phyloP scores from a whole-genome alignment of 345 rosid species.

The Brassica nigra region DNA sequence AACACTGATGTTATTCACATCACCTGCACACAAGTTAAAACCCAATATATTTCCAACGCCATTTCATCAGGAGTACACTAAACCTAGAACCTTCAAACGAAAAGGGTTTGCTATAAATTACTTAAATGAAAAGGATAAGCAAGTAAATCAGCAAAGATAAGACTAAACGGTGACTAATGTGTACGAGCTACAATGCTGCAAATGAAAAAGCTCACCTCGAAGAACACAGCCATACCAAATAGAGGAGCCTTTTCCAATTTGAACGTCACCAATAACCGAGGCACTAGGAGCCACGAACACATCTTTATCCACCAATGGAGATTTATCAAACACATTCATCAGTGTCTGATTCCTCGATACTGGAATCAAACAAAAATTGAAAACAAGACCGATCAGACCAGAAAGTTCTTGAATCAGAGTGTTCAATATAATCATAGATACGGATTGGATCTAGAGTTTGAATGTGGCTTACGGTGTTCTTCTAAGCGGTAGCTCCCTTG shows the following conservation, averaged over 20 bases:
- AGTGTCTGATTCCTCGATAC: constrained; percentile 95
- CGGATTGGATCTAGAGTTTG: constrained; percentile 34
- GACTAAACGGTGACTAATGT: neutral
- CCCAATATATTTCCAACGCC: neutral
- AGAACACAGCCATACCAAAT: constrained; percentile 98
- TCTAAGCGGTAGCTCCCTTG: constrained; percentile 74
- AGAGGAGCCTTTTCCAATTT: constrained; percentile 77
- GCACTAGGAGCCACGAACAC: constrained; percentile 96
- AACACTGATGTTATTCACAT: constrained; percentile 80
- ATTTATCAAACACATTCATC: constrained; percentile 89
- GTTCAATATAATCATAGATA: neutral
- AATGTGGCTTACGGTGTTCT: constrained; percentile 61
- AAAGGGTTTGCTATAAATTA: neutral
- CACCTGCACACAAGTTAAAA: constrained; percentile 52
- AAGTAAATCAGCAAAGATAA: no score
- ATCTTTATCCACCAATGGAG: constrained; percentile 78
- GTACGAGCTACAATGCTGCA: neutral
- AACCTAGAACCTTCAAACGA: neutral
- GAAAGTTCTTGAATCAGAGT: neutral
- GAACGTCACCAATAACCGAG: constrained; percentile 89
- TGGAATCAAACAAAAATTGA: neutral
- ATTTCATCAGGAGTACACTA: neutral
- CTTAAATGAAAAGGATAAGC: no score
- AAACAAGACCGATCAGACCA: neutral
- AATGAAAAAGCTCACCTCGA: constrained; percentile 58